These are phyloP conservation scores for Castanospermum australe DNA, from an alignment of 306 rosid species.

Conservation along the genomic window DNA sequence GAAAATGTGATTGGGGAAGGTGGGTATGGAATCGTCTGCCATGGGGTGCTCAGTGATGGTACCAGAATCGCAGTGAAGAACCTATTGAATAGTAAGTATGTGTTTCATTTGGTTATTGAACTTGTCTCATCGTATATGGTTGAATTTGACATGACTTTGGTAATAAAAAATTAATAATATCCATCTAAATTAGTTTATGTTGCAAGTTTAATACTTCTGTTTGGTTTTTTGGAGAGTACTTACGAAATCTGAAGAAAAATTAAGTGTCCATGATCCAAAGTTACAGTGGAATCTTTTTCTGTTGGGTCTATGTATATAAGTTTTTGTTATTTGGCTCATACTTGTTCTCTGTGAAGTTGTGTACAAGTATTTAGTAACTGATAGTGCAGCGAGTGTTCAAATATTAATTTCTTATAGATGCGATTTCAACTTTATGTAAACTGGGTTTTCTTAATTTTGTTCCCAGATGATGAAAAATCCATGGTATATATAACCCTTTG, in stretches of 20 bases:
- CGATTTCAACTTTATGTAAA: neutral
- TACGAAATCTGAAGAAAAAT: neutral
- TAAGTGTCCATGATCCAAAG: neutral
- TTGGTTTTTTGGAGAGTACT: neutral
- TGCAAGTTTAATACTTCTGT: neutral
- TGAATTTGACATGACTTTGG: neutral
- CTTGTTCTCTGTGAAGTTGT: neutral
- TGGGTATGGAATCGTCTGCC: constrained; percentile 73
- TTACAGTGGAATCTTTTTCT: neutral
- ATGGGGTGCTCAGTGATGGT: constrained; percentile 61
- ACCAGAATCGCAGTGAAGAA: constrained; percentile 68
- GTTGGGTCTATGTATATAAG: too few relatives aligned
- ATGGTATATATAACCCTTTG: neutral
- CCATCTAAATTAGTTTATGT: neutral
- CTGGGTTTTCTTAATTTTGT: neutral
- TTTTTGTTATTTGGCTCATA: neutral
- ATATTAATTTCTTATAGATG: neutral
- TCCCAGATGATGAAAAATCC: neutral
- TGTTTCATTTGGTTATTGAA: neutral
- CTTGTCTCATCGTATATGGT: neutral
- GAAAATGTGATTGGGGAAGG: constrained; percentile 80
- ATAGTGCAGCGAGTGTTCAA: neutral
- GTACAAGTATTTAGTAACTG: neutral
- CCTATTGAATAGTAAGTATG: constrained; percentile 67
- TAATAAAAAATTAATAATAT: neutral